These are phyloP conservation scores for Phytopythium boreale DNA, from an alignment of 352 stramenopile species.

Conservation along the genomic window DNA sequence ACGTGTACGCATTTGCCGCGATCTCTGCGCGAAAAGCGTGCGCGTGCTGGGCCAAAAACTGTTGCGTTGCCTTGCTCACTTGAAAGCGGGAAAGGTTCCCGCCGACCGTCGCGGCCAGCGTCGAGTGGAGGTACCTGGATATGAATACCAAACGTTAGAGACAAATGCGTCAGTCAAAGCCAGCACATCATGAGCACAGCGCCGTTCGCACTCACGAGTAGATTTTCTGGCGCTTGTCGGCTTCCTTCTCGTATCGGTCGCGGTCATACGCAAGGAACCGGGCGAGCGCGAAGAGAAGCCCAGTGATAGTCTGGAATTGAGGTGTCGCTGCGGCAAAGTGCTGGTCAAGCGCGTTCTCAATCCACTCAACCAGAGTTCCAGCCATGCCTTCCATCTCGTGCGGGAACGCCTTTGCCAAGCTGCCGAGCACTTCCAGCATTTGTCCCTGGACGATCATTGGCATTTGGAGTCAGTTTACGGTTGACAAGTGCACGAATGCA, in stretches of 20 bases:
- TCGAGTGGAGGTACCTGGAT: conserved; percentile 50
- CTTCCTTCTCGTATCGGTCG: conserved; percentile 38
- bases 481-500: neutral
- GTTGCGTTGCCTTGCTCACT: conserved; percentile 56
- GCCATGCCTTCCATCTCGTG: conserved; percentile 25
- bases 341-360: conserved; percentile 68
- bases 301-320: conserved; percentile 76
- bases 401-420: conserved; percentile 53
- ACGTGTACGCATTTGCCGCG: conserved; percentile 39
- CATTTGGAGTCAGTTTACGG: neutral
- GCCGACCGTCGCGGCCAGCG: conserved; percentile 55
- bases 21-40: conserved; percentile 48
- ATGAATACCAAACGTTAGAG: neutral
- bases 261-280: conserved; percentile 50
- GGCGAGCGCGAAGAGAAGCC: conserved; percentile 57
- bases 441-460: conserved; percentile 28
- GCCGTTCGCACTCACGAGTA: conserved; percentile 52
- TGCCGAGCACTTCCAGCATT: conserved; percentile 62
- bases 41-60: conserved; percentile 48
- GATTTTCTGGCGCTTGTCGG: conserved; percentile 44
- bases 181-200: neutral
- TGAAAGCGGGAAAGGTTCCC: conserved; percentile 67
- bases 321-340: conserved; percentile 62
- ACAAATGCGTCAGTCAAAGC: too few species aligned
- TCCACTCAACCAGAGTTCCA: conserved; percentile 48